Conservation (phyloP, 2,329 filamentous ascomycete species). For the Talaromyces sp. region DNA sequence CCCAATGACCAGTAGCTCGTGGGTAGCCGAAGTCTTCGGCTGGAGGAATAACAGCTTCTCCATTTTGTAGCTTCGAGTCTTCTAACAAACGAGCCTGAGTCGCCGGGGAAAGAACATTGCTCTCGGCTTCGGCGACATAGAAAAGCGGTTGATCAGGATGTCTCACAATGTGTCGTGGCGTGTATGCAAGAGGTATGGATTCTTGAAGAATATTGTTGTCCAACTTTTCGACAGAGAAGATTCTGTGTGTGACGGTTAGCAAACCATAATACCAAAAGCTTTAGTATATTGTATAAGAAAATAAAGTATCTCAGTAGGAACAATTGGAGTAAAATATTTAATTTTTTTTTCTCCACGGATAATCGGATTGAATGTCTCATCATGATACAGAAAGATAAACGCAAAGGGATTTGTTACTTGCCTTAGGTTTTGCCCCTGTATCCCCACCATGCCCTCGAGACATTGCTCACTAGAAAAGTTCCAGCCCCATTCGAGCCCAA, state of each 20-base stretch:
- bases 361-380: slow-evolving; percentile 38
- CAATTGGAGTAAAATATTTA: slow-evolving; percentile 68
- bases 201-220: slow-evolving; percentile 83
- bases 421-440: slow-evolving; percentile 83
- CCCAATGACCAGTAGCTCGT: slow-evolving; percentile 79
- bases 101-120: slow-evolving; percentile 80
- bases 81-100: slow-evolving; percentile 69
- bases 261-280: slow-evolving; percentile 6
- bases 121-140: slow-evolving; percentile 91
- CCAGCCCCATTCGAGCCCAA: slow-evolving; percentile 86
- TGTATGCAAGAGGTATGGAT: slow-evolving; percentile 81
- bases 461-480: slow-evolving; percentile 96
- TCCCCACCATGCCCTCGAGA: slow-evolving; percentile 87
- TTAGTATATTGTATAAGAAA: background rate
- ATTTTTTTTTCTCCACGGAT: slow-evolving; percentile 39
- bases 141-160: slow-evolving; percentile 86
- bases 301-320: slow-evolving; percentile 75
- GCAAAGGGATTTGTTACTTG: slow-evolving; percentile 46
- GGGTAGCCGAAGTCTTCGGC: slow-evolving; percentile 87
- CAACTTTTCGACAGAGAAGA: slow-evolving; percentile 85
- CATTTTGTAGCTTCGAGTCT: slow-evolving; percentile 67
- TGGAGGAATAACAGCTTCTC: slow-evolving; percentile 65
- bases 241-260: slow-evolving; percentile 47
- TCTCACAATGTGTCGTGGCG: slow-evolving; percentile 79
- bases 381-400: slow-evolving; percentile 32